Percentiles rank a stretch among this genome's conserved stretches.
These are phyloP conservation scores for Erodium maritimum DNA, from an alignment of 345 rosid species.

Conservation along the genomic window DNA sequence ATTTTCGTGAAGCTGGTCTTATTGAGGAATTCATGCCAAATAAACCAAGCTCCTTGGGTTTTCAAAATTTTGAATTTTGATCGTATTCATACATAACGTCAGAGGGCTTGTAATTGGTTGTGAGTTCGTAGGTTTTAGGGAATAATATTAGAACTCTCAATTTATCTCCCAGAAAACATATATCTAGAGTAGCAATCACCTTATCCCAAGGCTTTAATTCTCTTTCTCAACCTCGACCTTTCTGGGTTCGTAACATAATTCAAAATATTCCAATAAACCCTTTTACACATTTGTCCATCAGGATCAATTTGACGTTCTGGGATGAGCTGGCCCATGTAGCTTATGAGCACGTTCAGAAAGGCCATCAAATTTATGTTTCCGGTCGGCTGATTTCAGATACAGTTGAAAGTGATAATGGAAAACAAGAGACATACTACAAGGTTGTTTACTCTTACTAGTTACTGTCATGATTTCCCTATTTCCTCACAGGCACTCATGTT, in stretches of 20 bases:
- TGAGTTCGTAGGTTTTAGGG: neutral
- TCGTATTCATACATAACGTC: too few species aligned
- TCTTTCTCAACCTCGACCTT: neutral
- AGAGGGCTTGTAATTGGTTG: neutral
- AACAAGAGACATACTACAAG: slow-evolving; percentile 48
- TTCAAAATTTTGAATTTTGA: too few species aligned
- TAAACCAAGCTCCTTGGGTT: neutral
- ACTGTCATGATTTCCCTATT: neutral
- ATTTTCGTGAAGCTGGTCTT: too few species aligned
- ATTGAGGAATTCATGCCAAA: too few species aligned
- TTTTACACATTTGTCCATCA: slow-evolving; percentile 6
- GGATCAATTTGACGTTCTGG: slow-evolving; percentile 63
- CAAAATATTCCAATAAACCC: neutral
- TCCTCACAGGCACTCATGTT: neutral
- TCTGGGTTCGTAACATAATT: neutral
- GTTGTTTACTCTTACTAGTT: slow-evolving; percentile 10
- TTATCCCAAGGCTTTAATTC: neutral
- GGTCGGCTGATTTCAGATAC: slow-evolving; percentile 47
- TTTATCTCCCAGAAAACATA: too few species aligned
- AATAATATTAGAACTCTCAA: too few species aligned
- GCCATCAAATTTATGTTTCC: slow-evolving; percentile 46
- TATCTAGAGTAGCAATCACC: neutral
- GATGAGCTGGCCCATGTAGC: slow-evolving; percentile 49
- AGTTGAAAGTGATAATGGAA: slow-evolving; percentile 42
- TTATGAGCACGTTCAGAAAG: slow-evolving; percentile 40